A percentile compares a stretch with the other conserved stretches of the same genome.
These are phyloP conservation scores for Sarcodon aspratus DNA, from an alignment of 768 basidiomycete genomes.

Conservation along the genomic window DNA sequence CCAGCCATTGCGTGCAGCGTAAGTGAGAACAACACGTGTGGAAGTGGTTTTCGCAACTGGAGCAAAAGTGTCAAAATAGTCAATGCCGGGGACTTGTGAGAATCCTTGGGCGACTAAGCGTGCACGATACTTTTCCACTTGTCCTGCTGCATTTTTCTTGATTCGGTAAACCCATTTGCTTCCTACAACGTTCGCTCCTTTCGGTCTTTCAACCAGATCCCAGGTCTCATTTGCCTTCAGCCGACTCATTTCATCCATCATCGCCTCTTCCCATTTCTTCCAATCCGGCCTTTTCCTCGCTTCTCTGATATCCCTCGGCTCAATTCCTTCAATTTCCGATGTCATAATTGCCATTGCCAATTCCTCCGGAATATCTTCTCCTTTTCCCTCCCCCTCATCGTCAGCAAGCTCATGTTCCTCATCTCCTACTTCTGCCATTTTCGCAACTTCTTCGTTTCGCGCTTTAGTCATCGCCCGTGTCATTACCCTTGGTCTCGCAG, in stretches of 20 bases:
- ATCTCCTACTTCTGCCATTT: neutral
- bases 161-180: constrained; percentile 12
- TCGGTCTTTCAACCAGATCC: too few species aligned
- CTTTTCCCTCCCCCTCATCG: neutral
- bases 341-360: too few species aligned
- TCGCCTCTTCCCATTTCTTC: constrained; percentile 3
- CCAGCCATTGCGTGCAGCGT: constrained; percentile 14
- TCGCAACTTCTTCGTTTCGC: too few species aligned
- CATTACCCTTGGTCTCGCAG: too few species aligned
- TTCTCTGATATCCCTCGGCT: too few species aligned
- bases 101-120: constrained; percentile 20
- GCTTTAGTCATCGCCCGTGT: too few species aligned
- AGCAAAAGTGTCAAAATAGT: constrained; percentile 16
- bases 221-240: constrained; percentile 2
- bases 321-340: too few species aligned
- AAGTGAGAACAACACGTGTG: constrained; percentile 16
- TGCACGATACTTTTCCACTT: constrained; percentile 10
- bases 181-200: constrained; percentile 8
- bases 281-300: too few species aligned
- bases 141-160: constrained; percentile 12
- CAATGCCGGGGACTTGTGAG: constrained; percentile 16
- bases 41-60: constrained; percentile 16
- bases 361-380: neutral
- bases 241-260: constrained; percentile 7
- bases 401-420: neutral